Evolutionary conservation across 2,329 filamentous ascomycete genomes (phyloP), one percentile per base, ranked within the genome.

Genomic region (Colletotrichum caudatum): DNA sequence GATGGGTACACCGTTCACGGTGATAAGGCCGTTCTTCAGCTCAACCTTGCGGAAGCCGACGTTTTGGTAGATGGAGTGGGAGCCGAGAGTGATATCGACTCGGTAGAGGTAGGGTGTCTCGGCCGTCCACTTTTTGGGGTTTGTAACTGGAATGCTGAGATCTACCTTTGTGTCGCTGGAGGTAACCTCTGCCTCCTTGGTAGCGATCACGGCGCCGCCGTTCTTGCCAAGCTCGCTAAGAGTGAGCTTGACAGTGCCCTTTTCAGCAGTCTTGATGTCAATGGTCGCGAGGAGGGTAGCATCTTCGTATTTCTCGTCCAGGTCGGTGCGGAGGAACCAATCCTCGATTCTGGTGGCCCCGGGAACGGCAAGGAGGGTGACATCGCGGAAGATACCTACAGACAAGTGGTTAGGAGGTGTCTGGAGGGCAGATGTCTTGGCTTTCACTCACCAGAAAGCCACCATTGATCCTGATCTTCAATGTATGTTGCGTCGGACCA

Each of bases 381-480:
- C 90, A 76, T 93, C 90, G 26, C 91, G 85, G 76, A 92, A 93
- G 50, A 92, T 93, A 6, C 87, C 84, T 84, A 23, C 4, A 1
- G 5, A 8, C 18, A 33, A 44, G 35, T 8, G 41, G 41, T 72
- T 44, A 48, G 18, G 1, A 12, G 20, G 2, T 6, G 12, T 8
- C 39, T 26, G n/a, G 18, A 20, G 12, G 37, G 18, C 16, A 20
- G 39, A 2, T 1, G 14, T 26, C 1, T 35, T 7, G 23, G 2
- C 0, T 1, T 18, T 7, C 37, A 80, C 80, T 78, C 80, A 84
- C 86, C 87, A 29, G 87, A 90, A 6, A 92, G 80, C 87, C 89
- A 90, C 90, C 90, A 92, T 76, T 92, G 89, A 77, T 92, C 90
- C 75, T 90, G 89, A 66, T 92, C 90, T 77, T 93, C 91, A 44